phyloP scores from a whole-genome alignment of 139 green algal species.

The Coelastrella sp. region DNA sequence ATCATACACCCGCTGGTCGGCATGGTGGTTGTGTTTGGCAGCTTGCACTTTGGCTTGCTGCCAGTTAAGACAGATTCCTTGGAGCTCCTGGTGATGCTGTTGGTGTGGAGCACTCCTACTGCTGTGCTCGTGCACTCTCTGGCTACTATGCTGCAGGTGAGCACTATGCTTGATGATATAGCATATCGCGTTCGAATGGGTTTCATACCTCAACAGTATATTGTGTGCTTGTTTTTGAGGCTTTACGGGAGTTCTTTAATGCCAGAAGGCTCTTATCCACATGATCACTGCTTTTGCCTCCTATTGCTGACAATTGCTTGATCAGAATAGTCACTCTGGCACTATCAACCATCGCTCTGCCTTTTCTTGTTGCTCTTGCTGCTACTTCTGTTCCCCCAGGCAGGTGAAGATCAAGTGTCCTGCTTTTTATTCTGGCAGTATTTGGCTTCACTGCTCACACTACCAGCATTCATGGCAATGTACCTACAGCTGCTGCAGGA shows the following conservation, averaged over 20 bases:
- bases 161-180: neutral
- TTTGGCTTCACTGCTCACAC: slow-evolving; percentile 34
- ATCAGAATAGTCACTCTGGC: no score
- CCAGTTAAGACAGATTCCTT: slow-evolving; percentile 35
- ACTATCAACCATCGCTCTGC: no score
- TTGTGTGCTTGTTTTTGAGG: no score
- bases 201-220: no score
- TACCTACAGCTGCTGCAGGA: slow-evolving; percentile 44
- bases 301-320: neutral
- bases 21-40: slow-evolving; percentile 36
- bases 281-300: neutral
- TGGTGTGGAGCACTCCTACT: slow-evolving; percentile 53
- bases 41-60: neutral
- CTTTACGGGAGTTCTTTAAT: no score
- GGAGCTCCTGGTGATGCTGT: slow-evolving; percentile 57
- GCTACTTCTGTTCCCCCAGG: slow-evolving; percentile 10
- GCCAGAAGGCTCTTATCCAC: no score
- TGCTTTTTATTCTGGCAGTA: slow-evolving; percentile 63
- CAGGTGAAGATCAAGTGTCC: slow-evolving; percentile 47
- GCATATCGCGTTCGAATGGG: no score
- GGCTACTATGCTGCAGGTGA: slow-evolving; percentile 50
- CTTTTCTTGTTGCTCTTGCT: slow-evolving; percentile 3
- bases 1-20: slow-evolving; percentile 53
- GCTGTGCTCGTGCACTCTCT: slow-evolving; percentile 64
- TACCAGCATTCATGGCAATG: slow-evolving; percentile 49